Base-by-base conservation (phyloP, 2,329 filamentous ascomycete genomes). In the Dactylonectria estremocensis region DNA sequence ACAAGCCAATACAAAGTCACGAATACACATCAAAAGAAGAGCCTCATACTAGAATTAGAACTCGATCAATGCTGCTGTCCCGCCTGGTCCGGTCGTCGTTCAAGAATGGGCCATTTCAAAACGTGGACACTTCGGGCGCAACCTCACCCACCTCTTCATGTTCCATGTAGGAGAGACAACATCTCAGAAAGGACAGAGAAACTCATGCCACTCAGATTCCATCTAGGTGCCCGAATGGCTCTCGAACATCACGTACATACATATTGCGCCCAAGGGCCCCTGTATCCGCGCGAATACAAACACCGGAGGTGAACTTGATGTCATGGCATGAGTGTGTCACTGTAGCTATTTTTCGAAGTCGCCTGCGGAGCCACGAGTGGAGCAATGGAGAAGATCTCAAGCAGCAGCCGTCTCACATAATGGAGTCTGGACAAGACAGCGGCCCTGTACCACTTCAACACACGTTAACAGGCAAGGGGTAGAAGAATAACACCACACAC, bases 361-460 rank as follows among this genome's bases (percentile, higher is more conserved):
- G 53, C 22, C 53, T 50, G 28, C 28, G 50, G 9, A 52, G n/a
- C 24, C 10, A 40, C n/a, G 9, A 5, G n/a, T 31, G n/a, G 50
- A 37, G 35, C 35, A 37, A 20, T 55, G 31, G 52, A 24, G 28
- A 55, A 28, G 31, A 7, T 48, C 22, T 40, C 37, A 52, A 20
- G 58, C 57, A 48, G 16, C 57, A 57, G 24, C 62, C 63, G 52
- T 72, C 70, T 74, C 70, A 73, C 72, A 67, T 69, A 71, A 40
- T 16, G 37, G 37, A 40, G 14, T 18, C 28, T 45, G n/a, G 24
- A 53, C 46, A 48, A 35, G 50, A 50, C 33, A 43, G 24, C 24
- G 18, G 46, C 35, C 60, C 16, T 63, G 60, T 43, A 59, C 28
- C 54, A 65, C 57, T 63, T 45, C 53, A 59, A 37, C 54, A 60